Base-by-base conservation (phyloP, 345 rosid genomes). In the Murraya paniculata region DNA sequence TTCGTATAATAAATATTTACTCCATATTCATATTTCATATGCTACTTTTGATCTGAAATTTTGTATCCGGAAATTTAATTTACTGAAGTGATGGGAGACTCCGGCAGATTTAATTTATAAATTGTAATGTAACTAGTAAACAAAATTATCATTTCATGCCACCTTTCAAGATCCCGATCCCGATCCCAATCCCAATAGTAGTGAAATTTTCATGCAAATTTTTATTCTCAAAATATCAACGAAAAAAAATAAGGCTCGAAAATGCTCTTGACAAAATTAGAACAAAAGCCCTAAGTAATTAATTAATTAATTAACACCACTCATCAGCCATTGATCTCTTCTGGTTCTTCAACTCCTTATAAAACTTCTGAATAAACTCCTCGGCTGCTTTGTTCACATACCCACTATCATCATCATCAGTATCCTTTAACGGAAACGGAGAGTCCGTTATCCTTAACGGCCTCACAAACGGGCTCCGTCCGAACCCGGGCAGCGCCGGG, bases 401-500 rank as follows among this genome's bases (percentile, higher is more conserved):
- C 21, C 82, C 84, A 1, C 83, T 89, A 16, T 79, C 94, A 65
- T 78, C 87, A 59, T 89, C 97, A 67, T 70, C 87, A 67, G 82
- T 89, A 39, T 80, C 18, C 50, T 45, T 87, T 39, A 93, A 72
- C 30, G 98, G 99, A 62, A 88, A 95, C 27, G 98, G 99, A 9
- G 99, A 93, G 94, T 95, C 99, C 62, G 97, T 95, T 78, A 93
- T 88, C 87, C 98, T 87, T 78, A 93, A 82, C 80, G 86, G 94
- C 81, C 98, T 90, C 33, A 81, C 96, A 82, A 87, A 69, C 4
- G 98, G 99, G 35, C 92, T 95, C 84, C 81, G 81, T 39, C 98
- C 97, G 73, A 92, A 90, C 45, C 98, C 98, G 0, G 98, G 98
- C 61, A 95, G 71, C 68, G 73, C 67, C 2, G 99, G 99, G 16